phyloP scores from a whole-genome alignment of 2,329 filamentous ascomycete genomes.

The Pseudopithomyces maydicus region DNA sequence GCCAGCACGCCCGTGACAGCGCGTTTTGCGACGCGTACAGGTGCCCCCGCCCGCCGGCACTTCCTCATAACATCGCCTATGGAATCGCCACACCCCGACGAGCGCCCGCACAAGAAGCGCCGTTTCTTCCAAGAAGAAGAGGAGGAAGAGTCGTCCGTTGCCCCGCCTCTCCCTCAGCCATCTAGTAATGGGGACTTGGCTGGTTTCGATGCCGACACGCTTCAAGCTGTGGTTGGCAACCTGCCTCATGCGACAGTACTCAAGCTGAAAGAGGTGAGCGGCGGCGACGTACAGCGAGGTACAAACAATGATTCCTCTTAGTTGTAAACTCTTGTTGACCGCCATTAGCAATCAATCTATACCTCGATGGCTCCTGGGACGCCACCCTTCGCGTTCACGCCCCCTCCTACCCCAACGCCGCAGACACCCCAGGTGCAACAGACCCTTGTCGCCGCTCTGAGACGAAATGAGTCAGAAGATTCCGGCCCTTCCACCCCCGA shows the following conservation, averaged over 20 bases:
- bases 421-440: conserved; percentile 26
- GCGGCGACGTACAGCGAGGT: conserved; percentile 60
- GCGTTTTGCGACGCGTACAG: conserved; percentile 33
- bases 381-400: conserved; percentile 25
- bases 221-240: conserved; percentile 64
- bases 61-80: conserved; percentile 27
- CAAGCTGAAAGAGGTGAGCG: conserved; percentile 56
- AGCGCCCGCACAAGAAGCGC: conserved; percentile 64
- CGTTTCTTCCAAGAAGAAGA: conserved; percentile 65
- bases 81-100: conserved; percentile 52
- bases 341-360: conserved; percentile 63
- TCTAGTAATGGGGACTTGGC: conserved; percentile 26
- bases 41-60: conserved; percentile 2
- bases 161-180: conserved; percentile 22
- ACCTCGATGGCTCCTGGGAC: conserved; percentile 68
- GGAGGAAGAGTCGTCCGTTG: conserved; percentile 39
- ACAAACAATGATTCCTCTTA: neutral
- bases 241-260: conserved; percentile 52
- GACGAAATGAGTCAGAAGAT: conserved; percentile 30
- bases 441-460: conserved; percentile 27
- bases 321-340: conserved; percentile 15
- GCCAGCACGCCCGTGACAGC: conserved; percentile 35
- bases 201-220: conserved; percentile 60
- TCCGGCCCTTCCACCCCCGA: conserved; percentile 27
- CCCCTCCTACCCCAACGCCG: conserved; percentile 17